Conservation (phyloP, 2,329 filamentous ascomycete species). For the Colletotrichum navitas region DNA sequence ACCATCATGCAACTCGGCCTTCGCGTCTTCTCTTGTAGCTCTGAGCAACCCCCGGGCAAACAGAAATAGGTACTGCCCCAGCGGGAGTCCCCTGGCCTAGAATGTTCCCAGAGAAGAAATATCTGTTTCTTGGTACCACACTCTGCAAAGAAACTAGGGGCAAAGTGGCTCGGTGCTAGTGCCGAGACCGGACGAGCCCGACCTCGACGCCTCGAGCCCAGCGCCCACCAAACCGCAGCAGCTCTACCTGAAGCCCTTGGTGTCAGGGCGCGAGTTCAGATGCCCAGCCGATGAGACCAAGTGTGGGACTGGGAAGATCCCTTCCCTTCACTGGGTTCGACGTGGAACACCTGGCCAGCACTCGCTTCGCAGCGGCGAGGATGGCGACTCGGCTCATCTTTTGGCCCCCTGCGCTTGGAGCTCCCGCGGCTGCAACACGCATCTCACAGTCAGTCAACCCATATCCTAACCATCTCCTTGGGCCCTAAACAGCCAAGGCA, state of each 20-base stretch:
- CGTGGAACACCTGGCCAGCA: slow-evolving; percentile 11
- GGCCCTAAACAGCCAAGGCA: slow-evolving; percentile 36
- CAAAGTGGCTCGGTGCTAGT: slow-evolving; percentile 34
- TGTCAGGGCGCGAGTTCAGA: slow-evolving; percentile 37
- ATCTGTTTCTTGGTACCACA: neutral
- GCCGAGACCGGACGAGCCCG: slow-evolving; percentile 38
- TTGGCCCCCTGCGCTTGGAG: slow-evolving; percentile 32
- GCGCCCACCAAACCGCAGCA: slow-evolving; percentile 13
- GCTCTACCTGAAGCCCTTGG: slow-evolving; percentile 30
- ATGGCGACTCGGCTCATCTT: slow-evolving; percentile 32
- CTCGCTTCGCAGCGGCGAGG: slow-evolving; percentile 13
- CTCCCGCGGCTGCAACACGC: slow-evolving; percentile 36
- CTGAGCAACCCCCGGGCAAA: slow-evolving; percentile 4
- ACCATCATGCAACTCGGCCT: slow-evolving; percentile 14
- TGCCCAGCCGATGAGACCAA: slow-evolving; percentile 18
- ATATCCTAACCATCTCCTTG: slow-evolving; percentile 39
- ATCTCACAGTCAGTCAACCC: slow-evolving; percentile 32
- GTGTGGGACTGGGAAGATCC: slow-evolving; percentile 33
- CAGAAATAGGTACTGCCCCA: neutral
- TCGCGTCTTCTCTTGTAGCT: slow-evolving; percentile 5
- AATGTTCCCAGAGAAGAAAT: slow-evolving; percentile 18
- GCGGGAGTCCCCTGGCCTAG: slow-evolving; percentile 23
- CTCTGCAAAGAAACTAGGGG: slow-evolving; percentile 6
- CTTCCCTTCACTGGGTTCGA: neutral
- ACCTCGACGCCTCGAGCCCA: slow-evolving; percentile 25